Conservation (phyloP, 2,329 filamentous ascomycete species). For the Colletotrichum sojae region DNA sequence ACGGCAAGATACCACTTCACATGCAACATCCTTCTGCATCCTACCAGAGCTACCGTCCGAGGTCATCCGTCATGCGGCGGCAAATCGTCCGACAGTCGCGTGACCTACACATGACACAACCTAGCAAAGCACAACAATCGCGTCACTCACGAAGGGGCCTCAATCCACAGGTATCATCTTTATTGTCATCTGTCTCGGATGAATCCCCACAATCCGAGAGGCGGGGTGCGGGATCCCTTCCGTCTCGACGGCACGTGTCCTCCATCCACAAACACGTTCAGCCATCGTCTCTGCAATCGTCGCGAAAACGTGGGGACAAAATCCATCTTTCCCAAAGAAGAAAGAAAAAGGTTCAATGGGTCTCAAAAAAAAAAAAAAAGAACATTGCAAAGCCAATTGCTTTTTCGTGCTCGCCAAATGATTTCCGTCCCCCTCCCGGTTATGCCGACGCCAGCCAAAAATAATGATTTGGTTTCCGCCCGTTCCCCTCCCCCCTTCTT, state of each 20-base stretch:
- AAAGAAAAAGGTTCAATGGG: slow-evolving; percentile 10
- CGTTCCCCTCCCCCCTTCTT: slow-evolving; percentile 19
- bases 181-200: slow-evolving; percentile 35
- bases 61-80: background rate
- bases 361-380: background rate
- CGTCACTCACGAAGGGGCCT: background rate
- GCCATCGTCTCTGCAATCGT: slow-evolving; percentile 33
- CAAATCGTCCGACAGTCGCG: background rate
- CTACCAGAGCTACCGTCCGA: background rate
- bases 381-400: slow-evolving; percentile 38
- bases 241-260: slow-evolving; percentile 16
- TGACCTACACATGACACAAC: background rate
- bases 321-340: slow-evolving; percentile 29
- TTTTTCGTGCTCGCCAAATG: slow-evolving; percentile 40
- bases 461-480: slow-evolving; percentile 34
- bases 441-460: slow-evolving; percentile 40
- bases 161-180: slow-evolving; percentile 39
- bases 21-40: background rate
- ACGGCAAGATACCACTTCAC: slow-evolving; percentile 28
- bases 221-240: background rate
- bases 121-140: no score
- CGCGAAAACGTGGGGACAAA: slow-evolving; percentile 24
- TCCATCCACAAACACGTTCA: slow-evolving; percentile 4
- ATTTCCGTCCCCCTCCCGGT: slow-evolving; percentile 22
- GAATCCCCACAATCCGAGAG: slow-evolving; percentile 12